Conservation (phyloP, 78 protist species). For the Dictyostelium purpureum region DNA sequence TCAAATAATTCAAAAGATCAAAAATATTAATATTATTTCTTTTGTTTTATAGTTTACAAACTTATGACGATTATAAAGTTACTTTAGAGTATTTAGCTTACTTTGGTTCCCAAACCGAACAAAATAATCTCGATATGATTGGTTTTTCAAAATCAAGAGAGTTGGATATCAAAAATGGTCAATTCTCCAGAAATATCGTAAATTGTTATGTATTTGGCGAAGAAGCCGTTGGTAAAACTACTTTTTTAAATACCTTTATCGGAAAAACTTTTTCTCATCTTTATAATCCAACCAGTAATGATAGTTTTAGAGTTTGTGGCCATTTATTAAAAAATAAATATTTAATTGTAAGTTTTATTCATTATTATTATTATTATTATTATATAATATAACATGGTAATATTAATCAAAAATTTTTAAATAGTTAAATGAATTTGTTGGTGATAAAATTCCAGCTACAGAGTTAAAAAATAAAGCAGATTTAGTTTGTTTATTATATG, state of each 20-base stretch:
- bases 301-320: constrained; percentile 30
- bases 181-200: neutral
- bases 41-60: constrained; percentile 14
- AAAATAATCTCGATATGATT: constrained; percentile 24
- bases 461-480: neutral
- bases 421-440: constrained; percentile 22
- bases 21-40: neutral
- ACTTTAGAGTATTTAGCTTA: constrained; percentile 54
- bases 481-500: constrained; percentile 39
- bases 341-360: constrained; percentile 35
- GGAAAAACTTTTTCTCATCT: constrained; percentile 9
- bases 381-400: neutral
- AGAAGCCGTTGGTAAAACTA: constrained; percentile 39
- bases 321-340: constrained; percentile 18
- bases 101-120: constrained; percentile 44
- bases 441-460: neutral
- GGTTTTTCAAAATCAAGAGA: neutral
- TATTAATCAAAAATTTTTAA: too few relatives aligned
- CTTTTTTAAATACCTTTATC: constrained; percentile 33
- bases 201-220: constrained; percentile 40
- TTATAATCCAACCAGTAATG: constrained; percentile 22
- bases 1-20: neutral
- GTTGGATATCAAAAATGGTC: neutral
- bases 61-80: neutral
- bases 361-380: neutral